These are phyloP conservation scores for Alternaria tenuissima DNA, from an alignment of 2,329 filamentous ascomycete genomes.

Conservation along the genomic window DNA sequence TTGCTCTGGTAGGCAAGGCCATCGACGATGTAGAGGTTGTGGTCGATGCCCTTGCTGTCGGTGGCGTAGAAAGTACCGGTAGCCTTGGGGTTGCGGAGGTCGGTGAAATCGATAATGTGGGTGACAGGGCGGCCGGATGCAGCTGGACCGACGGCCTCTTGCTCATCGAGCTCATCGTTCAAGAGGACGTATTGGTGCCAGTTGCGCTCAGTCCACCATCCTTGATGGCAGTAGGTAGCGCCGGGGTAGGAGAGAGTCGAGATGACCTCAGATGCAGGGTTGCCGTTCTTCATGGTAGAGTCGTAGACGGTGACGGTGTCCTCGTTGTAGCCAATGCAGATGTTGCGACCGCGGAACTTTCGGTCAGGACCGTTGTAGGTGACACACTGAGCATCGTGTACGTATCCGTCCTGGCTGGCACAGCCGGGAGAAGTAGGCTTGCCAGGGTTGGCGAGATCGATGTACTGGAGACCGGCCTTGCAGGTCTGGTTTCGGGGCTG, in stretches of 20 bases:
- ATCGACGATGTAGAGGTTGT: constrained; percentile 56
- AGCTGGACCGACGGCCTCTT: constrained; percentile 36
- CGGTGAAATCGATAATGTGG: constrained; percentile 46
- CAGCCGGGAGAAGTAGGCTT: constrained; percentile 63
- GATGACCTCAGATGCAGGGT: constrained; percentile 64
- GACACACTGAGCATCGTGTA: constrained; percentile 68
- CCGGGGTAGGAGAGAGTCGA: constrained; percentile 64
- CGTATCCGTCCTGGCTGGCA: constrained; percentile 64
- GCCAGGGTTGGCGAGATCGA: constrained; percentile 63
- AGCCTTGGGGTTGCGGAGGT: constrained; percentile 47
- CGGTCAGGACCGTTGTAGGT: constrained; percentile 62
- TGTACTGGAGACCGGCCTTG: constrained; percentile 63
- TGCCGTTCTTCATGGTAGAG: constrained; percentile 61
- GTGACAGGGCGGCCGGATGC: constrained; percentile 45
- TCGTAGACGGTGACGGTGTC: constrained; percentile 62
- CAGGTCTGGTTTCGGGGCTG: constrained; percentile 52
- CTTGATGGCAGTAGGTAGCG: constrained; percentile 66
- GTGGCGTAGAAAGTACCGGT: constrained; percentile 54
- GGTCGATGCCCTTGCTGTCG: constrained; percentile 51
- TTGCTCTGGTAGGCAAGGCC: constrained; percentile 54
- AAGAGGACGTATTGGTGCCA: constrained; percentile 46
- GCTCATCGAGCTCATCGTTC: constrained; percentile 48
- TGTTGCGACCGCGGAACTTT: constrained; percentile 59
- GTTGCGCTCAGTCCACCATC: constrained; percentile 59
- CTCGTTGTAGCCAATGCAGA: constrained; percentile 66